These are phyloP conservation scores for Chaetomium olivaceum DNA, from an alignment of 2,329 filamentous ascomycete genomes.

Conservation along the genomic window DNA sequence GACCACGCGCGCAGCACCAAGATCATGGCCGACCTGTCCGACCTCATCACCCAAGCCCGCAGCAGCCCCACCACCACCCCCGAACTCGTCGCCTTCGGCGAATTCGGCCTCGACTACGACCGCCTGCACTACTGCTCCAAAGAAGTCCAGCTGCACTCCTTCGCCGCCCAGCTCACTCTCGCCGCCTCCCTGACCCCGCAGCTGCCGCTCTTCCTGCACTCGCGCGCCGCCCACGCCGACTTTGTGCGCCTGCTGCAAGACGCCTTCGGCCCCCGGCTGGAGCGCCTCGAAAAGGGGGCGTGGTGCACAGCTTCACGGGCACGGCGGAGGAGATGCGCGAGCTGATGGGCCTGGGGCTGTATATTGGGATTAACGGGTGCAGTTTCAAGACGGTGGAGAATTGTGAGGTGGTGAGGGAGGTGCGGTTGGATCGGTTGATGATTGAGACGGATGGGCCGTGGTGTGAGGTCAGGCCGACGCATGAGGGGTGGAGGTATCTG, in stretches of 20 bases:
- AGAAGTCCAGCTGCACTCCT: slow-evolving; percentile 79
- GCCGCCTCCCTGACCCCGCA: slow-evolving; percentile 69
- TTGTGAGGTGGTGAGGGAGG: slow-evolving; percentile 75
- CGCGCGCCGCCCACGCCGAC: slow-evolving; percentile 80
- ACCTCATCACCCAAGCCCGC: slow-evolving; percentile 63
- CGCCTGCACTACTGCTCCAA: slow-evolving; percentile 79
- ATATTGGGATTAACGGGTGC: slow-evolving; percentile 96
- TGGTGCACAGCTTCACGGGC: slow-evolving; percentile 96
- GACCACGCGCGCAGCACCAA: slow-evolving; percentile 47
- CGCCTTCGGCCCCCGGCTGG: slow-evolving; percentile 58
- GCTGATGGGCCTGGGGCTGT: slow-evolving; percentile 76
- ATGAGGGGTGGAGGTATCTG: slow-evolving; percentile 77
- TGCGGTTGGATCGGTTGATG: slow-evolving; percentile 79
- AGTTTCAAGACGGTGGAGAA: slow-evolving; percentile 95
- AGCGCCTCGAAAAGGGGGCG: slow-evolving; percentile 71
- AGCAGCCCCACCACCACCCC: slow-evolving; percentile 42
- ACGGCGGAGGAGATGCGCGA: slow-evolving; percentile 80
- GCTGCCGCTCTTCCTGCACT: slow-evolving; percentile 89
- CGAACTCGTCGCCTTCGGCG: slow-evolving; percentile 78
- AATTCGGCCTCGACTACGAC: slow-evolving; percentile 97
- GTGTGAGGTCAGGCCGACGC: slow-evolving; percentile 89
- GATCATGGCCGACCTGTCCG: slow-evolving; percentile 61
- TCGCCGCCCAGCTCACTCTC: slow-evolving; percentile 77
- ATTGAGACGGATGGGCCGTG: slow-evolving; percentile 97
- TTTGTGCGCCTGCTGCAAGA: slow-evolving; percentile 71